Evolutionary conservation across 257 asterid species (phyloP).

Genomic region (Ophiorrhiza pumila): DNA sequence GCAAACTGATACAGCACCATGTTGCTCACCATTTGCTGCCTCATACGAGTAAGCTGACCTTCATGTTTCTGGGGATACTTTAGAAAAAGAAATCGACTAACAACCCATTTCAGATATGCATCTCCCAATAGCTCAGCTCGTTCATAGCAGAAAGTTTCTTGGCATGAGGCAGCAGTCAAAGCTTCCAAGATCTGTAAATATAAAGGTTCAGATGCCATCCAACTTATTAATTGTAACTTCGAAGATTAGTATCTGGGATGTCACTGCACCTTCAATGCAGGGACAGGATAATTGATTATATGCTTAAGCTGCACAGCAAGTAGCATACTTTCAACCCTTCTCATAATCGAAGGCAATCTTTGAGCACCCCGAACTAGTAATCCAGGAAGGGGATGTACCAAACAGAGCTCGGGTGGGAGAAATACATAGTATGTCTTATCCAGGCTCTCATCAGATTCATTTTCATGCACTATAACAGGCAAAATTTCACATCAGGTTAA

Average conservation of each 20-base stretch:
- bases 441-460: slow-evolving; percentile 62
- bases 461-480: slow-evolving; percentile 45
- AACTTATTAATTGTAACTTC: background rate
- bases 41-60: slow-evolving; percentile 96
- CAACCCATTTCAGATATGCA: slow-evolving; percentile 98
- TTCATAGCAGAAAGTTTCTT: slow-evolving; percentile 92
- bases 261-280: slow-evolving; percentile 61
- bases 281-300: slow-evolving; percentile 67
- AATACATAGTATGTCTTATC: slow-evolving; percentile 94
- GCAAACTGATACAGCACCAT: slow-evolving; percentile 80
- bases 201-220: slow-evolving; percentile 25
- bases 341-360: slow-evolving; percentile 93
- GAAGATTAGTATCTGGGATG: slow-evolving; percentile 6
- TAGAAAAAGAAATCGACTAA: slow-evolving; percentile 84
- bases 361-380: slow-evolving; percentile 93
- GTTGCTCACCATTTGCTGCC: slow-evolving; percentile 98
- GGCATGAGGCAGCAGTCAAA: slow-evolving; percentile 95
- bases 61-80: slow-evolving; percentile 96
- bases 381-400: slow-evolving; percentile 94
- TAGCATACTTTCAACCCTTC: slow-evolving; percentile 91
- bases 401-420: slow-evolving; percentile 97
- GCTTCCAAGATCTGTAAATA: slow-evolving; percentile 83
- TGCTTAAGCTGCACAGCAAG: slow-evolving; percentile 92
- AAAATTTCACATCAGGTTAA: slow-evolving; percentile 21
- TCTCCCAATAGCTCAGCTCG: slow-evolving; percentile 97